Conservation (phyloP, 179 eudicot genomes). For the Nepenthes alata region DNA sequence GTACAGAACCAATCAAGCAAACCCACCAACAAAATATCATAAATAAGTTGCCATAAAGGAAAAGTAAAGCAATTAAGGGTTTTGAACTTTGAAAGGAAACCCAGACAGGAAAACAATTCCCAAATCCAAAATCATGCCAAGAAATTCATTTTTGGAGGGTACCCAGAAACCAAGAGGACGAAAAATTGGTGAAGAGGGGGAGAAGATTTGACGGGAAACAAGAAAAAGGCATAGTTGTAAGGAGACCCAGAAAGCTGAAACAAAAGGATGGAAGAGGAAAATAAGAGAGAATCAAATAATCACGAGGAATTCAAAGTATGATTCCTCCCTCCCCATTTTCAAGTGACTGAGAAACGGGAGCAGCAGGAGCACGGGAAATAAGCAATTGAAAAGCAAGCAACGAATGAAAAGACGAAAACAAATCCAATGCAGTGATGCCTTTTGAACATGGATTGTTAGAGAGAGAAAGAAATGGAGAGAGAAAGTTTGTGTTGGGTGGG, state of each 20-base stretch:
- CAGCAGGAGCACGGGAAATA: conserved; percentile 19
- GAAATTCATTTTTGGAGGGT: conserved; percentile 25
- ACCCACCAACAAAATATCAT: conserved; percentile 3
- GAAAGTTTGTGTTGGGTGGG: no score
- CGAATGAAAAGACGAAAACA: conserved; percentile 36
- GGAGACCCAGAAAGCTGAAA: conserved; percentile 8
- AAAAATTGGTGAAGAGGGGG: background rate
- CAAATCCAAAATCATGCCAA: conserved; percentile 15
- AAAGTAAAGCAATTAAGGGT: conserved; percentile 13
- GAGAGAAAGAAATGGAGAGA: no score
- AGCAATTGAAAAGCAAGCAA: conserved; percentile 41
- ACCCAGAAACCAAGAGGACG: conserved; percentile 8
- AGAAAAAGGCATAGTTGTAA: background rate
- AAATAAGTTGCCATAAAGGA: background rate
- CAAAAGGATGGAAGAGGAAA: background rate
- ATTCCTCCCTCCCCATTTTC: conserved; percentile 34
- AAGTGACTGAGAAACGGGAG: conserved; percentile 16
- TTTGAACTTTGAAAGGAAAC: conserved; percentile 10
- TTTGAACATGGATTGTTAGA: conserved; percentile 21
- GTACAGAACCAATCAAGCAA: conserved; percentile 5
- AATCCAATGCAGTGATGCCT: conserved; percentile 4
- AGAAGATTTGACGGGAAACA: no score
- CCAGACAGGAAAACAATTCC: conserved; percentile 15
- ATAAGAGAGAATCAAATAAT: conserved; percentile 29
- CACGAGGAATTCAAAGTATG: conserved; percentile 59